Evolutionary conservation across 78 protist species (phyloP).

Genomic region (Cavenderia fasciculata): DNA sequence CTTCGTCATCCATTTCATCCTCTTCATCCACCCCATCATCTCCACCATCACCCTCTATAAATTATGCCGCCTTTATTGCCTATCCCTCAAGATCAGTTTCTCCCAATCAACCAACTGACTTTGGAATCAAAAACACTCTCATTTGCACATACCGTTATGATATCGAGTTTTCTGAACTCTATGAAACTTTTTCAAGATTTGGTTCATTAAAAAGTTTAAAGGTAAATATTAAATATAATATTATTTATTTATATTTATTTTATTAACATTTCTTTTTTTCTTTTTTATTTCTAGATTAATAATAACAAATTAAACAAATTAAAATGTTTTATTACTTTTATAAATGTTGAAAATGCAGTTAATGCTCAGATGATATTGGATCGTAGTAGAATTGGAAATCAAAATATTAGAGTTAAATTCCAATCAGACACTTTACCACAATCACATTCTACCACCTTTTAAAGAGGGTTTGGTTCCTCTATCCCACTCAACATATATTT

Average conservation of each 20-base stretch:
- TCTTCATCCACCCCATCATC: background rate
- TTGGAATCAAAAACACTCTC: background rate
- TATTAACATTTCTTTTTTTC: background rate
- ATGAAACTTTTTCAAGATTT: slow-evolving; percentile 33
- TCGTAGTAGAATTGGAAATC: background rate
- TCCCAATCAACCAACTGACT: slow-evolving; percentile 5
- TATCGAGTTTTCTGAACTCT: slow-evolving; percentile 21
- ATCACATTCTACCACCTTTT: too few species aligned
- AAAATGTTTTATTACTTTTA: slow-evolving; percentile 28
- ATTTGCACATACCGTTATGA: slow-evolving; percentile 34
- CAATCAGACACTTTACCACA: background rate
- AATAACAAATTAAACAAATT: background rate
- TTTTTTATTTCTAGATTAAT: slow-evolving; percentile 5
- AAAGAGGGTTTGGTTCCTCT: too few species aligned
- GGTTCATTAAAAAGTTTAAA: slow-evolving; percentile 53
- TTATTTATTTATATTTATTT: background rate
- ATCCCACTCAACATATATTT: too few species aligned
- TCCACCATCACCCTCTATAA: background rate
- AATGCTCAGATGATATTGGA: slow-evolving; percentile 24
- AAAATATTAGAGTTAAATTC: background rate
- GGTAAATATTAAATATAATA: background rate
- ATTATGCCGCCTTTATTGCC: background rate
- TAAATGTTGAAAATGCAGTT: slow-evolving; percentile 22
- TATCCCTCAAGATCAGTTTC: background rate
- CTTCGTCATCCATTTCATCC: too few species aligned